Base-by-base conservation (phyloP, 192 early-diverging fungal genomes). In the Backusella psychrophila region DNA sequence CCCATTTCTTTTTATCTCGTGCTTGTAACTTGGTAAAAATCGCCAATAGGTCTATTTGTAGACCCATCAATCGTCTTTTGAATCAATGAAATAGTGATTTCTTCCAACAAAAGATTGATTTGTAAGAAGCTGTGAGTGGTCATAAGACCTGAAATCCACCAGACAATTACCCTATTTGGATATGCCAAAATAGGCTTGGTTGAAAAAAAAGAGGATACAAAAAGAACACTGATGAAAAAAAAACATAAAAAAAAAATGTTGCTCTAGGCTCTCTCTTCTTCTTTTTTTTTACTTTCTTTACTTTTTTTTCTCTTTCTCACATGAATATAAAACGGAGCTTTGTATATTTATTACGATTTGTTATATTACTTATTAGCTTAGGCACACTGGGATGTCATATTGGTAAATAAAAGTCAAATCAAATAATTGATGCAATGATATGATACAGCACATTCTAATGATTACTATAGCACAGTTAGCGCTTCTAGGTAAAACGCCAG, bases 371-470 rank as follows among this genome's bases (percentile, higher is more conserved):
- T 2, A n/a, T 56, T 23, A 65, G 72, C 26, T 35, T 65, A 31
- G 56, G 52, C n/a, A 29, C 72, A 15, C 23, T 74, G 17, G 72
- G 19, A 4, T 74, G 72, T 74, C 72, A 74, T 63, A 65, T 74
- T n/a, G 56, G 72, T 74, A 65, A 49, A 6, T 41, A 38, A 19
- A 31, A 23, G 21, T 26, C 15, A 69, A 69, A 35, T 49, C 38
- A 39, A 39, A 39, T 12, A 39, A 12, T 11, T 39, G 38, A 39
- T 39, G 38, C 11, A 11, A 39, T 39, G 38, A 39, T 39, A 39
- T 11, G 11, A 39, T 39, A 39, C 38, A 39, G n/a, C 15, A n/a
- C 41, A 38, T 69, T 19, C n/a, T 69, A 19, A 17, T 36, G 6
- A 1, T 26, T 59, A 12, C 8, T 26, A 63, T 29, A 74, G 72